Conservation (phyloP, 805 yeast species). For the Suhomyces tanzawaensis region DNA sequence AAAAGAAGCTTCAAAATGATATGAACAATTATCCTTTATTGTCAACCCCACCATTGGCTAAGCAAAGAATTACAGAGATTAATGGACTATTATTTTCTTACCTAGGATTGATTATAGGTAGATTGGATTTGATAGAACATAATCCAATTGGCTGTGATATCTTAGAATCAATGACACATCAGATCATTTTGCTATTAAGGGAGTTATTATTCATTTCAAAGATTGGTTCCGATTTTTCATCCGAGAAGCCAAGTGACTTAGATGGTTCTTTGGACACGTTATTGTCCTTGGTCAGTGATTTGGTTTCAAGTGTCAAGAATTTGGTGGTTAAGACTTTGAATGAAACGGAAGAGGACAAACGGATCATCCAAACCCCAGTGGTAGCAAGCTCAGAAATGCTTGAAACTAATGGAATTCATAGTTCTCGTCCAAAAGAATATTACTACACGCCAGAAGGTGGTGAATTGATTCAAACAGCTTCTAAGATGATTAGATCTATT, state of each 20-base stretch:
- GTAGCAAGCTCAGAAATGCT: background rate
- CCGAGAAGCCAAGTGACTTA: constrained; percentile 41
- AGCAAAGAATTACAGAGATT: constrained; percentile 61
- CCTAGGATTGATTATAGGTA: constrained; percentile 66
- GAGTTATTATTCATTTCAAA: constrained; percentile 64
- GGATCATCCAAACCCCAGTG: constrained; percentile 3
- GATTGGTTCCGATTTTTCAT: constrained; percentile 40
- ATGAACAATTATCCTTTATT: constrained; percentile 47
- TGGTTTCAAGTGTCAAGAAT: constrained; percentile 62
- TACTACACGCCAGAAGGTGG: constrained; percentile 68
- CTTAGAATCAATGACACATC: constrained; percentile 65
- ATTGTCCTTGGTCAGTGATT: constrained; percentile 57
- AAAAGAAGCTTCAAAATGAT: constrained; percentile 31
- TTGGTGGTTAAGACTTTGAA: constrained; percentile 55
- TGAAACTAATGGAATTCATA: constrained; percentile 9
- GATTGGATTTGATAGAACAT: constrained; percentile 74
- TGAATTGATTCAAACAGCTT: constrained; percentile 55
- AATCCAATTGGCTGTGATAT: constrained; percentile 68
- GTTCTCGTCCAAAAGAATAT: constrained; percentile 26
- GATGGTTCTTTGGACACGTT: constrained; percentile 55
- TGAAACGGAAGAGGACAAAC: constrained; percentile 36
- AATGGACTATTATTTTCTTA: constrained; percentile 58
- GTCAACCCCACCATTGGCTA: constrained; percentile 56
- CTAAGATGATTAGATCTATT: constrained; percentile 58
- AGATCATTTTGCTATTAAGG: constrained; percentile 59